Evolutionary conservation across 169 alveolate species (phyloP).

Genomic region (Plasmodium gaboni): DNA sequence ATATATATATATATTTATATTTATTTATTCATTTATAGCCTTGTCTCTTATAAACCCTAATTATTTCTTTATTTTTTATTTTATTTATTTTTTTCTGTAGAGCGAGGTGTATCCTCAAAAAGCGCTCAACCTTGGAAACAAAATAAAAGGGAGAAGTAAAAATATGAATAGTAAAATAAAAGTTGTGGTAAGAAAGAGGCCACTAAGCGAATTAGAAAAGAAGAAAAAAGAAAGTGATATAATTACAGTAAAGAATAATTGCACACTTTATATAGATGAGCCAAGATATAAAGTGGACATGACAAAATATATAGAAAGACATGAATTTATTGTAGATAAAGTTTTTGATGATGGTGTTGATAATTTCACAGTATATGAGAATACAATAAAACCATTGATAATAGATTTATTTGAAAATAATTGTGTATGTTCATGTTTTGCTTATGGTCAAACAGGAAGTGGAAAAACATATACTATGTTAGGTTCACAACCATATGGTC

Average conservation of each 20-base stretch:
- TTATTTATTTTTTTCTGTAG: conserved; percentile 5
- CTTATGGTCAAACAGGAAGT: conserved; percentile 98
- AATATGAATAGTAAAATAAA: conserved; percentile 79
- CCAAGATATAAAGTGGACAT: conserved; percentile 89
- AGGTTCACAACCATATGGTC: conserved; percentile 90
- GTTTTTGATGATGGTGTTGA: conserved; percentile 91
- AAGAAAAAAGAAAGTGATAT: conserved; percentile 93
- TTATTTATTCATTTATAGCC: not conserved
- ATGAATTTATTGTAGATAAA: conserved; percentile 93
- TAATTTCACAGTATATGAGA: conserved; percentile 90
- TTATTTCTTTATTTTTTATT: not conserved
- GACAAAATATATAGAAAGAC: conserved; percentile 93
- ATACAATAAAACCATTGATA: conserved; percentile 94
- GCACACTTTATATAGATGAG: conserved; percentile 82
- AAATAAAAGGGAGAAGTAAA: conserved; percentile 32
- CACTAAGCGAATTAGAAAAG: conserved; percentile 93
- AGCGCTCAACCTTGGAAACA: conserved; percentile 46
- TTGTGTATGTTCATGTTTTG: conserved; percentile 96
- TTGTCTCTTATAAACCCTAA: not conserved
- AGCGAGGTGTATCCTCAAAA: conserved; percentile 61
- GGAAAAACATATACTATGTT: conserved; percentile 98
- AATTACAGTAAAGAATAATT: conserved; percentile 86
- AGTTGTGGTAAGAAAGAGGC: conserved; percentile 97
- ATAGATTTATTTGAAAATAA: conserved; percentile 93
- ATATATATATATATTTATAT: not conserved